Evolutionary conservation across 148 eudicot genomes (phyloP).

Genomic region (Rheum nobile): DNA sequence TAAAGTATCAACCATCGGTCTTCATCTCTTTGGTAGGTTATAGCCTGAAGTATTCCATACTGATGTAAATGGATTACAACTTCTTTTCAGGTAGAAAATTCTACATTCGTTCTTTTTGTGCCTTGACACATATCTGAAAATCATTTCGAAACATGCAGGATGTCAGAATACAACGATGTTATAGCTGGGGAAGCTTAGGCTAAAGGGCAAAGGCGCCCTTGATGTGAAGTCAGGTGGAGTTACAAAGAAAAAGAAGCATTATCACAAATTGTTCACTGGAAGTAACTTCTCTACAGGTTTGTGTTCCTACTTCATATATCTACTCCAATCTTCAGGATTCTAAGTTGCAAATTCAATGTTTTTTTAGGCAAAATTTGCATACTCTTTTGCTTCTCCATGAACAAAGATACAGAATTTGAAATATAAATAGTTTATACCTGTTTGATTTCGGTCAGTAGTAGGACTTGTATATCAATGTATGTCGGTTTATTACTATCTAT

Average conservation of each 20-base stretch:
- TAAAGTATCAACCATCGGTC: too few species aligned
- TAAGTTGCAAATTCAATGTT: too few species aligned
- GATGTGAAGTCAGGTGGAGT: slow-evolving; percentile 48
- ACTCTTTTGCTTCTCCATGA: too few species aligned
- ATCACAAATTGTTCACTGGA: slow-evolving; percentile 13
- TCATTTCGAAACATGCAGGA: slow-evolving; percentile 15
- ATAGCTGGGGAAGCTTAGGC: slow-evolving; percentile 61
- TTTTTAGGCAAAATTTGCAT: too few species aligned
- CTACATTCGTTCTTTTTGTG: neutral
- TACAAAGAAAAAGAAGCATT: slow-evolving; percentile 45
- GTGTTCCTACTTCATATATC: neutral
- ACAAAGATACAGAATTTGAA: too few species aligned
- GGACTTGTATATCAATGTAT: neutral
- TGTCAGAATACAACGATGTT: slow-evolving; percentile 58
- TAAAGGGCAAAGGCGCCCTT: slow-evolving; percentile 63
- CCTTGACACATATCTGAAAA: neutral
- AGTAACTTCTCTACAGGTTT: slow-evolving; percentile 33
- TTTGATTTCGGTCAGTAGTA: neutral
- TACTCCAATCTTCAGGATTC: too few species aligned
- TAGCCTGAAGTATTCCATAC: too few species aligned
- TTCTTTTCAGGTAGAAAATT: neutral
- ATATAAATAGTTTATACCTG: too few species aligned
- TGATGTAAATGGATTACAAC: too few species aligned
- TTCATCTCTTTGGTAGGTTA: too few species aligned
- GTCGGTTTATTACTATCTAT: neutral